Base-by-base conservation (phyloP, 2,329 filamentous ascomycete genomes). In the Paecilomyces niveus region DNA sequence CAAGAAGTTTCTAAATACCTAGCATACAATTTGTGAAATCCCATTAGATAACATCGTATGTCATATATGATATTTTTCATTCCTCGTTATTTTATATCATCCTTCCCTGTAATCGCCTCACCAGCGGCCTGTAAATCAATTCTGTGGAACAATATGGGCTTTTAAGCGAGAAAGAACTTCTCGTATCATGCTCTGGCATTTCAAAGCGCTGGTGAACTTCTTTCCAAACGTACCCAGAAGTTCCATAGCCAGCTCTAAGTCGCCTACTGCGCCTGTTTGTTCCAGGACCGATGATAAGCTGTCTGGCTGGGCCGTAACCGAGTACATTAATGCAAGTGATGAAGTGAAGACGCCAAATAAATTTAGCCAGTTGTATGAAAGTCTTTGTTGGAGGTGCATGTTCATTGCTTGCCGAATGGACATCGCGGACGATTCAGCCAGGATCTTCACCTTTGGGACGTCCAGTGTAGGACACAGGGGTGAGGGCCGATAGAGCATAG, bases 401-500 rank as follows among this genome's bases (percentile, higher is more conserved):
- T 63, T 73, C 45, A 66, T 69, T 8, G 75, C 77, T 55, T 78
- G 74, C 0, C 76, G 72, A n/a, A 80, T 68, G 1, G 77, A 72
- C 73, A 77, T 77, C 39, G 71, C 69, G 0, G 76, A 74, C 3
- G 77, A 75, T 11, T 72, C 72, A 0, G 68, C 72, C 3, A 80
- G 68, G 0, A 72, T 67, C 51, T 73, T 73, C 39, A 79, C 69
- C 35, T 71, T 69, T 3, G 63, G 55, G 8, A 67, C 56, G 58
- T 76, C 72, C 24, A 77, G 63, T 0, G 68, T 69, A 1, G 77
- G 77, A 22, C 70, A 74, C 0, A 79, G 59, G 0, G 78, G 76
- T 0, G 77, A 78, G 0, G 78, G 78, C 2, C 78, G 67, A 61
- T 80, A 80, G 3, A 80, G 64, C 66, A 78, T 74, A 11, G 73